Base-by-base conservation (phyloP, 192 early-diverging fungal genomes). In the Ambispora gerdemannii region DNA sequence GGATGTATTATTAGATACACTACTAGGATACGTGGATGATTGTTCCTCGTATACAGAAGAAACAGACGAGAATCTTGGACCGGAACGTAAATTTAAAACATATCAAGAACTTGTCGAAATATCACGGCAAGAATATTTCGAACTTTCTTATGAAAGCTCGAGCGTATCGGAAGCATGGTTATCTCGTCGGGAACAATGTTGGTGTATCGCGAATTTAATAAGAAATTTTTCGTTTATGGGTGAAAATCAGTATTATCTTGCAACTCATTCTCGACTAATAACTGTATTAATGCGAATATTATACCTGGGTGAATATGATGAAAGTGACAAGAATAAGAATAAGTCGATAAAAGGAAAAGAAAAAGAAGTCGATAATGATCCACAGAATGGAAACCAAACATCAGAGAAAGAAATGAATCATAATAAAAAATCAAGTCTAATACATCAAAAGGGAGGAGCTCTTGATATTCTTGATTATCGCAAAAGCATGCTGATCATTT, bases 401-500 rank as follows among this genome's bases (percentile, higher is more conserved):
- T 25, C 7, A 31, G 32, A 27, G 38, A 30, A 15, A 24, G 55
- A 49, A 50, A 33, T 25, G 33, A 17, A 50, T 24, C 50, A 35
- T 13, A 11, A 32, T 32, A 34, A 30, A 33, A 70, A 32, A 59
- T n/a, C 15, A 19, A 53, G n/a, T 31, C 31, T 31, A 10, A 72
- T n/a, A n/a, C n/a, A n/a, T n/a, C n/a, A n/a, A n/a, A n/a, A n/a
- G n/a, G n/a, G 43, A 63, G 63, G 20, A 47, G 67, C 67, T 17
- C 43, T 75, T 75, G 74, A 82, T 71, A 80, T 82, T 2, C 72
- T 90, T 20, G 87, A 89, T 52, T 81, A 84, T 50, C 81, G 89
- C 8, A 90, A 90, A 69, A 89, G 83, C 49, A 78, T 84, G 3
- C 63, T 89, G 11, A 83, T 86, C 19, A 87, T 89, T 32, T 75